Evolutionary conservation across 768 basidiomycete genomes (phyloP), one percentile per base, ranked within the genome.

Genomic region (Gloeostereum incarnatum): DNA sequence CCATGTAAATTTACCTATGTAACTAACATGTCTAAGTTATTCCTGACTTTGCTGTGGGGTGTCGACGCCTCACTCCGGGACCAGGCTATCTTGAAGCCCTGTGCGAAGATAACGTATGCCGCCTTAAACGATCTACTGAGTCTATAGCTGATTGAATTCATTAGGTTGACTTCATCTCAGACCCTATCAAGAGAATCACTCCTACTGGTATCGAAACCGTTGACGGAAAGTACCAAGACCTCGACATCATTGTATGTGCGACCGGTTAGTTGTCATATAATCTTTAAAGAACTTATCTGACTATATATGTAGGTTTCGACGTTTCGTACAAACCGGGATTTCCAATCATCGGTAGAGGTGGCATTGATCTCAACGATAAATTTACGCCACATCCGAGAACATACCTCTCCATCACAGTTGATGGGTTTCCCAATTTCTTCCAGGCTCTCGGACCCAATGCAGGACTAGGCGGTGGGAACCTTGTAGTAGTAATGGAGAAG

Each of bases 401-500:
- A 4, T 84, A 84, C 53, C 62, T 83, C 5, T 63, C 71, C 5
- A 50, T 81, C 22, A 67, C 71, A 14, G 65, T 74, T 16, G 72
- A 78, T 33, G 75, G 72, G 6, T 81, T 81, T 55, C 81, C 81
- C n/a, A 82, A 80, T 54, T 73, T 68, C 67, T 81, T 81, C 61
- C 60, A 68, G 38, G 49, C 59, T 14, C 48, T 72, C 7, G 78
- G 79, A 0, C 78, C 80, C 2, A 79, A 78, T 49, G 61, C 73
- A 0, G 64, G 47, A 5, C 66, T 78, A 11, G 75, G 73, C 3
- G 61, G 69, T 0, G 75, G 78, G 0, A 72, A 71, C 11, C 52
- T 81, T 13, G 49, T 79, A 2, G 52, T 73, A 14, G 27, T 81
- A 0, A 60, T 76, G 23, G 78, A 81, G 52, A 56, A 63, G 9